Base-by-base conservation (phyloP, 257 asterid genomes). In the Penstemon eatonii region DNA sequence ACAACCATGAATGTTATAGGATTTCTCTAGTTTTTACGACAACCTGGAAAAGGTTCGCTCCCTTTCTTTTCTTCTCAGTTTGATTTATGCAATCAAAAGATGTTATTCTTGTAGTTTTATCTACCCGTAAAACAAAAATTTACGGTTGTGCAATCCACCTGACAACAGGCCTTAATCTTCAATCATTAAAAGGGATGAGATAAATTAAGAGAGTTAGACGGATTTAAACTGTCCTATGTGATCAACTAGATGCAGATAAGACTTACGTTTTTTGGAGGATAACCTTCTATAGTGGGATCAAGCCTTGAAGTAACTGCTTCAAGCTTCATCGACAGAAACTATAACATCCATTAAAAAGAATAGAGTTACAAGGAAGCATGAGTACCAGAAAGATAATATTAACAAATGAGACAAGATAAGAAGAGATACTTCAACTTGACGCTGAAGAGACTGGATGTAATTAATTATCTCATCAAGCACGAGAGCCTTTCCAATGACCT, bases 281-380 rank as follows among this genome's bases (percentile, higher is more conserved):
- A 87, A 4, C 82, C 90, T 76, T 89, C 89, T 7, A 83, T 67
- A 5, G 82, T 49, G 49, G 85, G 88, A 74, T 66, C 81, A 84
- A 82, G 67, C 84, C 91, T 80, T 51, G 95, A 76, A 79, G 86
- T 88, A 66, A 92, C 97, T 15, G 93, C 91, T 82, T 92, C 97
- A 60, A 92, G 97, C 90, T 92, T 92, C 97, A 92, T 92, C 44
- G 98, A 92, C 84, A 92, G 81, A 79, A 90, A 89, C 98, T 89
- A 82, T 47, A 70, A 46, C 64, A 75, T 44, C 40, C 73, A 70
- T 41, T 19, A 59, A 8, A 71, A 37, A 74, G 46, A 55, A 47
- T 9, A 19, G 33, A 5, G 55, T 77, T 18, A 78, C 45, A 73
- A 44, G 11, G 2, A 63, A 43, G 47, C 68, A 56, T 15, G 57